Evolutionary conservation across 1,284 basidiomycete genomes (phyloP).

Genomic region (Tremellales sp.): DNA sequence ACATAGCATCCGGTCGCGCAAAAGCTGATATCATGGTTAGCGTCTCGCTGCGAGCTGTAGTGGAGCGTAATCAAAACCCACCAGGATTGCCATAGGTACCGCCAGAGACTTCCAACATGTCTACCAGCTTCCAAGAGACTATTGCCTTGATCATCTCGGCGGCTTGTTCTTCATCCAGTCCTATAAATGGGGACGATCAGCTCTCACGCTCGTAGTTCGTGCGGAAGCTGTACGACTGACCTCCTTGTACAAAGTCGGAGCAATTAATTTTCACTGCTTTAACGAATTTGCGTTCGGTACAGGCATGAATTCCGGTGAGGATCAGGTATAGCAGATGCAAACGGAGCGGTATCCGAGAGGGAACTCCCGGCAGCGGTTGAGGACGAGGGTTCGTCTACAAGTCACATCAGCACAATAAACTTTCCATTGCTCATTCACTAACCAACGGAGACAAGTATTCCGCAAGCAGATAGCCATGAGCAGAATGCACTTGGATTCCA

Average conservation of each 20-base stretch:
- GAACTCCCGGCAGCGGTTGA: conserved; percentile 60
- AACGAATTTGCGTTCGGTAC: conserved; percentile 61
- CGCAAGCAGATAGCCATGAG: conserved; percentile 83
- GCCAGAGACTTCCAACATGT: conserved; percentile 46
- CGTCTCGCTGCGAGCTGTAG: background rate
- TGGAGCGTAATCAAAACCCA: no score
- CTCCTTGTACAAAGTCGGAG: conserved; percentile 68
- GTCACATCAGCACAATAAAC: background rate
- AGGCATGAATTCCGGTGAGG: conserved; percentile 58
- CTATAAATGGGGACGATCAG: conserved; percentile 8
- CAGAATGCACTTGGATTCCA: conserved; percentile 81
- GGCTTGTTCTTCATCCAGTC: conserved; percentile 33
- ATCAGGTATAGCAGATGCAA: conserved; percentile 66
- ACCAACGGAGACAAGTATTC: conserved; percentile 80
- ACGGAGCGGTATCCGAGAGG: conserved; percentile 37
- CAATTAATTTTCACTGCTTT: conserved; percentile 85
- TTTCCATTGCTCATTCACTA: conserved; percentile 11
- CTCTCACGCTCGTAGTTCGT: background rate
- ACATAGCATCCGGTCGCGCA: conserved; percentile 12
- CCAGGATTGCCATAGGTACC: conserved; percentile 42
- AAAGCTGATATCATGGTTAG: conserved; percentile 13
- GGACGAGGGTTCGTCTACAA: conserved; percentile 60
- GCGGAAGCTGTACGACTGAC: conserved; percentile 35
- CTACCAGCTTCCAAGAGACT: conserved; percentile 53
- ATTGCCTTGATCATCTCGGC: conserved; percentile 40